Evolutionary conservation across 2,329 filamentous ascomycete genomes (phyloP).

Genomic region (Cladophialophora bantiana): DNA sequence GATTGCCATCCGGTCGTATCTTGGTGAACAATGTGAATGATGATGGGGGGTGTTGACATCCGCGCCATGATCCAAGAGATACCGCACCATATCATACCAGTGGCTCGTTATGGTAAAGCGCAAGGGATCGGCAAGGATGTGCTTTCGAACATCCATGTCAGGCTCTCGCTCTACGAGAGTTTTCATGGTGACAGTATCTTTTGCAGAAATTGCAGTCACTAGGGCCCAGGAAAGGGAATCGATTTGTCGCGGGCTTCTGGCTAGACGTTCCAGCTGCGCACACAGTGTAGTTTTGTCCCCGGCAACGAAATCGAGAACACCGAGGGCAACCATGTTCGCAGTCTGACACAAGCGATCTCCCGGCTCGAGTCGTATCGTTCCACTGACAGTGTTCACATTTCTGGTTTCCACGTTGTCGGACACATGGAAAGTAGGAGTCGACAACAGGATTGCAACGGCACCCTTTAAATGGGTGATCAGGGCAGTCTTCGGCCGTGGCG

Average conservation of each 20-base stretch:
- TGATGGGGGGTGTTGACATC: conserved; percentile 11
- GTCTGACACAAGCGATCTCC: neutral
- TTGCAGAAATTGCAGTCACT: conserved; percentile 14
- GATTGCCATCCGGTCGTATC: conserved; percentile 11
- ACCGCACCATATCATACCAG: conserved; percentile 4
- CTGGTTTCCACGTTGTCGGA: neutral
- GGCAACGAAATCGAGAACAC: conserved; percentile 9
- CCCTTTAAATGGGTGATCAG: conserved; percentile 4
- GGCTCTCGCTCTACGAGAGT: conserved; percentile 8
- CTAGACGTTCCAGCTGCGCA: neutral
- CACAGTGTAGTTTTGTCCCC: neutral
- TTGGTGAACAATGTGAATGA: conserved; percentile 1
- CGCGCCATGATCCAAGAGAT: conserved; percentile 15
- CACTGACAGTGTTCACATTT: neutral
- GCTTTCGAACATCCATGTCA: neutral
- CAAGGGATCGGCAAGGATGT: conserved; percentile 17
- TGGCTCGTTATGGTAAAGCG: conserved; percentile 6
- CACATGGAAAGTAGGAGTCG: neutral
- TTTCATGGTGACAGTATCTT: conserved; percentile 6
- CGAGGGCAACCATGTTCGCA: conserved; percentile 3
- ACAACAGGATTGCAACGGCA: conserved; percentile 11
- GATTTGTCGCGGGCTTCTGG: neutral
- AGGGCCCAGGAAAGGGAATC: conserved; percentile 13
- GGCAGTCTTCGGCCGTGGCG: neutral
- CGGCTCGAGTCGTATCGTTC: neutral